phyloP scores from a whole-genome alignment of 2,329 filamentous ascomycete genomes.

The Calonectria pseudoreteaudii region DNA sequence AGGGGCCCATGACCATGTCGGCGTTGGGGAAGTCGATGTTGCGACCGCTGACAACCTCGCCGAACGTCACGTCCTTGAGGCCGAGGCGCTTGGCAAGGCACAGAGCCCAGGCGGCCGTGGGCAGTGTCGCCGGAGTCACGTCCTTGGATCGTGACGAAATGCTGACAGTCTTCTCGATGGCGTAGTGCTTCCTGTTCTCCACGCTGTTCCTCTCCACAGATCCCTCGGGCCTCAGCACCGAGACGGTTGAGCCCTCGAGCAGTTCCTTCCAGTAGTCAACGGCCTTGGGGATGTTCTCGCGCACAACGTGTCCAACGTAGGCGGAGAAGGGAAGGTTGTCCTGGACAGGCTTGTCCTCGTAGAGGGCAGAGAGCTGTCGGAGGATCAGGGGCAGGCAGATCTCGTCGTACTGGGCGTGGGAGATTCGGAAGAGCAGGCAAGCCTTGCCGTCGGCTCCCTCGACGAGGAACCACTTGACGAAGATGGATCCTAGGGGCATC shows the following conservation, averaged over 20 bases:
- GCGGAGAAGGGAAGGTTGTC: conserved; percentile 57
- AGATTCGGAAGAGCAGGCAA: conserved; percentile 70
- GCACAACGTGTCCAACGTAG: conserved; percentile 49
- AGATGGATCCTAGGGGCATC: conserved; percentile 69
- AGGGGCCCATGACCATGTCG: conserved; percentile 71
- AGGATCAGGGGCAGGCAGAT: conserved; percentile 72
- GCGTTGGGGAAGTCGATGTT: conserved; percentile 67
- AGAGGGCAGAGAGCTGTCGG: conserved; percentile 67
- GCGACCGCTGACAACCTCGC: conserved; percentile 74
- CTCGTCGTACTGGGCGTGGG: conserved; percentile 77
- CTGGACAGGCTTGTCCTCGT: conserved; percentile 42
- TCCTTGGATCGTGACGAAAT: conserved; percentile 57
- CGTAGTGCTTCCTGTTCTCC: conserved; percentile 49
- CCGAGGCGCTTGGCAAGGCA: conserved; percentile 67
- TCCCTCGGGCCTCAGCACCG: neutral
- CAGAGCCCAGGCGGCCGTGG: conserved; percentile 76
- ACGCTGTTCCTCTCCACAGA: neutral
- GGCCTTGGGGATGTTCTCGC: conserved; percentile 58
- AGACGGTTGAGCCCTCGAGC: conserved; percentile 66
- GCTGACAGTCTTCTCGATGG: conserved; percentile 56
- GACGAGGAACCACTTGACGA: conserved; percentile 70
- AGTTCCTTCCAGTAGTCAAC: conserved; percentile 72
- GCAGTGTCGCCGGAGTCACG: conserved; percentile 71
- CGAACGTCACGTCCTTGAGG: conserved; percentile 71
- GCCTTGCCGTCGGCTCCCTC: conserved; percentile 47